Base-by-base conservation (phyloP, 805 yeast genomes). In the Starmerella scarabaei region DNA sequence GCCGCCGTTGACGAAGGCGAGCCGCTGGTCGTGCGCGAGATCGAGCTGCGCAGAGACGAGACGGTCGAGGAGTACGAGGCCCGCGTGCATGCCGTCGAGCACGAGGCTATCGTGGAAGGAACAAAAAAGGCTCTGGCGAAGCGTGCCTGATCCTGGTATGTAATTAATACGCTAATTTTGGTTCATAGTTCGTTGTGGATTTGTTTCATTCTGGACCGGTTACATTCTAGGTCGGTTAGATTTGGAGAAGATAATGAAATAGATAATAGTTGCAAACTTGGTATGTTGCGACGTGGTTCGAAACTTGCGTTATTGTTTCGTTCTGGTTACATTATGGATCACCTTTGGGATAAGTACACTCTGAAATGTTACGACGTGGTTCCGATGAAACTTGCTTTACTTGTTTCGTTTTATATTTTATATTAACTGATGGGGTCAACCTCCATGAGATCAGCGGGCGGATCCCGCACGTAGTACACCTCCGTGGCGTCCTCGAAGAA, bases 1-100 rank as follows among this genome's bases (percentile, higher is more conserved):
- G 82, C 85, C 35, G 94, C 82, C 53, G 98, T 91, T 5, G 98
- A 91, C 60, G 75, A 77, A 51, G 98, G 98, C 19, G 80, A 78
- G 51, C 96, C 98, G 2, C 60, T 91, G 31, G 62, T 91, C 14
- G 86, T 91, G 11, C 80, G 76, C 54, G 84, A 86, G 56, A 59
- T 91, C 27, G 78, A 72, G 3, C 69, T 88, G 31, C 60, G 61
- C 16, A 75, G 77, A 41, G 83, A 74, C 1, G 97, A 88, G 57
- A 56, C 82, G 1, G 61, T 85, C 41, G 94, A 84, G 35, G 69
- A 69, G 19, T 91, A 86, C 62, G 94, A 83, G 58, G 65, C 59
- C 12, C 73, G 93, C 51, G 91, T 91, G 8, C 98, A 91, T 57
- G 65, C 64, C 19, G 64, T 75, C 18, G 98, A 91, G 59, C 98